Evolutionary conservation across 2,329 filamentous ascomycete genomes (phyloP), one percentile per base, ranked within the genome.

Genomic region (Daldinia sp.): DNA sequence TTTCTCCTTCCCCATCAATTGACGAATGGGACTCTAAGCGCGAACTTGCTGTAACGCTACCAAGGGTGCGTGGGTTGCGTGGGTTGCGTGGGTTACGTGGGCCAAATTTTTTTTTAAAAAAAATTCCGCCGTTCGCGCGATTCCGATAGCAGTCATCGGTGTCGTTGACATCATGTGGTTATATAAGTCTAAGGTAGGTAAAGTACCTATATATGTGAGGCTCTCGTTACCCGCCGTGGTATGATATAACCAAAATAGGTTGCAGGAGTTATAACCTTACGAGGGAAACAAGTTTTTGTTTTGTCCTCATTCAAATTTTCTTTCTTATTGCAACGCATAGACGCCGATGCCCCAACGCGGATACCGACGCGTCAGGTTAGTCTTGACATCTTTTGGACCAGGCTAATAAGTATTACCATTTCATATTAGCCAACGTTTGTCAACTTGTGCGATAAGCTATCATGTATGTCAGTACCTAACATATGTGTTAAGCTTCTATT

Each of bases 1-100:
- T 55, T 46, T 39, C 53, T 42, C 28, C 42, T 56, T 53, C 56
- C 66, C 62, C 53, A 26, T 57, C 20, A 46, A 59, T 62, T 51
- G 53, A 61, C 64, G 59, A 60, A 68, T 68, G 53, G 39, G 42
- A 65, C 62, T 63, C 37, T 60, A 54, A 37, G 57, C 53, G 54
- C 26, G 46, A 33, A 48, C 51, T 58, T 58, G 46, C 48, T 55
- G 63, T 30, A 63, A 70, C 68, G 28, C 37, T 68, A 56, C 26
- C 15, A 51, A 18, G 50, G 59, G 57, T 56, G 5, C 33, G 51
- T 51, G 46, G 46, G 46, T 51, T 51, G 13, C 44, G 44, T 50
- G 44, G 44, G 44, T 48, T 50, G 20, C 44, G 44, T 50, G 44
- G 44, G 44, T 50, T 35, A 41, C 33, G 62, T 67, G 60, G 63